Evolutionary conservation across 2,329 filamentous ascomycete species (phyloP).

Genomic region (Aspergillus viridinutans): DNA sequence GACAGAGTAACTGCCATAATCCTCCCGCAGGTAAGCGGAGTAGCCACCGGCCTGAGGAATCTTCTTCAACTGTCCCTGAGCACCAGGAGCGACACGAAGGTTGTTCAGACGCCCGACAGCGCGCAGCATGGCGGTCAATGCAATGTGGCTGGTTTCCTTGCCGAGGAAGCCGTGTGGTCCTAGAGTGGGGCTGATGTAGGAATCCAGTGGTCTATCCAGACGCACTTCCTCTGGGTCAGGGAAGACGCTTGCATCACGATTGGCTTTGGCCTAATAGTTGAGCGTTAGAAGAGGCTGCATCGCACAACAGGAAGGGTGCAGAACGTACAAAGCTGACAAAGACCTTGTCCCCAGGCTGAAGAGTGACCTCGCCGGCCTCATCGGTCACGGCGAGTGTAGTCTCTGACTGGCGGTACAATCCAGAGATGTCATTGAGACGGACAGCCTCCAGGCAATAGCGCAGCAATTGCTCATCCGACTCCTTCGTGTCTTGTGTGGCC

Average conservation of each 20-base stretch:
- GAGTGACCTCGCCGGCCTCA: conserved; percentile 43
- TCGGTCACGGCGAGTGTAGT: conserved; percentile 50
- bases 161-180: conserved; percentile 63
- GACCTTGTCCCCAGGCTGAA: conserved; percentile 57
- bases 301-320: neutral
- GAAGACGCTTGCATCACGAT: conserved; percentile 56
- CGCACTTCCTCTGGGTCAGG: conserved; percentile 58
- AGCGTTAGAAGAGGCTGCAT: neutral
- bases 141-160: conserved; percentile 56
- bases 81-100: conserved; percentile 57
- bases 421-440: conserved; percentile 61
- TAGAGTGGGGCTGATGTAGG: conserved; percentile 61
- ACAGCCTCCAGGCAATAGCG: conserved; percentile 70
- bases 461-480: conserved; percentile 60
- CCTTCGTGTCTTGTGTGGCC: conserved; percentile 52
- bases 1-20: conserved; percentile 56
- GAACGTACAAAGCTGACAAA: conserved; percentile 58
- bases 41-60: conserved; percentile 53
- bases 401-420: conserved; percentile 56
- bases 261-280: conserved; percentile 40
- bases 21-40: conserved; percentile 61
- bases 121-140: conserved; percentile 65
- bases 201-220: conserved; percentile 59
- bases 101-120: conserved; percentile 59
- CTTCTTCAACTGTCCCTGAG: conserved; percentile 65